These are phyloP conservation scores for Solanum hybrid DNA, from an alignment of 305 asterid genomes.

Conservation along the genomic window DNA sequence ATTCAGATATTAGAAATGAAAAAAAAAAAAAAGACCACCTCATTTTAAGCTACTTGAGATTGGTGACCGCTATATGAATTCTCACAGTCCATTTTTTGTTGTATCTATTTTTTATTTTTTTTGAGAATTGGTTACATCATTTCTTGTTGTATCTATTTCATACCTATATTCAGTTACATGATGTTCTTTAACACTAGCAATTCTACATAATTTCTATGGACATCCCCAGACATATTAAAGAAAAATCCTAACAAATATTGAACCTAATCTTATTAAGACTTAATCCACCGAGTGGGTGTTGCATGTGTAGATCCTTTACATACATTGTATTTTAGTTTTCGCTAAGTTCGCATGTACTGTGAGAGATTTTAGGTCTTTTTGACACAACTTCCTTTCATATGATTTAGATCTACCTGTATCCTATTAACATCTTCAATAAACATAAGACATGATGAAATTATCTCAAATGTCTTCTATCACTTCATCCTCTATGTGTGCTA, in stretches of 20 bases:
- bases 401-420: background rate
- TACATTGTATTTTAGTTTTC: background rate
- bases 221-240: background rate
- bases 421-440: background rate
- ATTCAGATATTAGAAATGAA: background rate
- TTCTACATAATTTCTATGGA: background rate
- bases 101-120: background rate
- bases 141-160: background rate
- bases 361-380: background rate
- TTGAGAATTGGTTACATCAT: background rate
- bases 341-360: background rate
- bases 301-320: background rate
- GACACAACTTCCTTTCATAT: background rate
- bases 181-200: background rate
- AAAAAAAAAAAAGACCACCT: background rate
- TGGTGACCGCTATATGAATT: background rate
- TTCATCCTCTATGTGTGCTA: background rate
- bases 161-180: background rate
- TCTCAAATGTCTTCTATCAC: background rate
- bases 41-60: background rate
- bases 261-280: background rate
- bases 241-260: background rate
- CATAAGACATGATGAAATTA: background rate
- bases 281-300: background rate
- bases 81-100: background rate